These are phyloP conservation scores for Secale cereale DNA, from an alignment of 176 grass and related monocot species.

Conservation along the genomic window DNA sequence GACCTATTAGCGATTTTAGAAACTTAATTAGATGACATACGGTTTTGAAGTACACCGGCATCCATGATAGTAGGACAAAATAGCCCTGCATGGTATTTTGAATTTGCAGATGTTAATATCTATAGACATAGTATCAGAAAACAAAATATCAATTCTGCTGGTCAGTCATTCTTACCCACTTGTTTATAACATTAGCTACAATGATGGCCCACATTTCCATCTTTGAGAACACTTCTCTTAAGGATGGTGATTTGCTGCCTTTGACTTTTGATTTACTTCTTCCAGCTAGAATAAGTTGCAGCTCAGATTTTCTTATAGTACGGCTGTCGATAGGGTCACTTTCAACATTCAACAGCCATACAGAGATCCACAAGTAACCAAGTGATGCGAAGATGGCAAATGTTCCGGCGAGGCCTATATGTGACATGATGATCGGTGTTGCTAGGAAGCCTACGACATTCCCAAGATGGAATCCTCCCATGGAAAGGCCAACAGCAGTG, in stretches of 20 bases:
- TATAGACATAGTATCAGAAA: neutral
- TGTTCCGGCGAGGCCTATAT: slow-evolving; percentile 61
- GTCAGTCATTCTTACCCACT: slow-evolving; percentile 67
- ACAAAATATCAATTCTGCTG: neutral
- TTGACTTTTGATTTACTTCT: slow-evolving; percentile 50
- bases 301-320: slow-evolving; percentile 76
- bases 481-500: slow-evolving; percentile 79
- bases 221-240: slow-evolving; percentile 64
- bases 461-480: slow-evolving; percentile 97
- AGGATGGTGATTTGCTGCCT: slow-evolving; percentile 48
- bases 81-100: slow-evolving; percentile 62
- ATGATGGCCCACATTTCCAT: slow-evolving; percentile 68
- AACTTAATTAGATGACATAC: slow-evolving; percentile 36
- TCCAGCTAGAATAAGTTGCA: slow-evolving; percentile 75
- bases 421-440: slow-evolving; percentile 77
- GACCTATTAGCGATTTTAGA: neutral
- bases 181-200: slow-evolving; percentile 86
- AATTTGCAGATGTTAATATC: slow-evolving; percentile 24
- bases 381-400: slow-evolving; percentile 75
- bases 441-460: slow-evolving; percentile 89
- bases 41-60: slow-evolving; percentile 97
- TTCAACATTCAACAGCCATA: slow-evolving; percentile 70
- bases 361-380: slow-evolving; percentile 65
- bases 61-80: slow-evolving; percentile 94
- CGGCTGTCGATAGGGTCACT: slow-evolving; percentile 72